Evolutionary conservation across 805 yeast species (phyloP), one percentile per base, ranked within the genome.

Genomic region (Spathaspora sp.): DNA sequence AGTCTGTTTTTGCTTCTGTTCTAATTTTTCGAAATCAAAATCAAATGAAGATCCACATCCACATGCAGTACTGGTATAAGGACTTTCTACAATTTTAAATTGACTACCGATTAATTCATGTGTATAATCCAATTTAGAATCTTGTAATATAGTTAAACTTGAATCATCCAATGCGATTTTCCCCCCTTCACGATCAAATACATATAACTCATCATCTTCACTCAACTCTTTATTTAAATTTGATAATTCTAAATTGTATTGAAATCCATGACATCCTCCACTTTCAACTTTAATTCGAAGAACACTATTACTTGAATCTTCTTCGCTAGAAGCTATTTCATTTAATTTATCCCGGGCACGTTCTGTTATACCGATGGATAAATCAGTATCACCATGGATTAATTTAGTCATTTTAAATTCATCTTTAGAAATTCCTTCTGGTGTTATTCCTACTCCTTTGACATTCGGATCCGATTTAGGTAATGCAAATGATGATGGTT

Each of bases 221-320:
- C 60, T 68, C 14, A 72, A 59, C 48, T 73, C 79, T 32, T 67
- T 60, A 4, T 53, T 51, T 43, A 72, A 57, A 52, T 79, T 77
- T 3, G 83, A 77, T 44, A 94, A 75, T 49, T 82, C 79, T 61
- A 94, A 72, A 56, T 86, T 79, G 64, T 94, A 94, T 68, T 94
- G 98, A 69, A 89, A 94, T 17, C 99, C 99, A 67, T 94, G 99
- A 66, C 99, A 94, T 1, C 99, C 99, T 9, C 99, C 99, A 62
- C 96, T 87, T 60, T 91, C 97, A 9, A 94, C 97, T 11, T 77
- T 72, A 3, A 93, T 81, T 48, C 87, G 74, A 17, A 93, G 71
- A 0, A 90, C 89, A n/a, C 83, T 61, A 19, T 49, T 11, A 32
- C 82, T 70, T 0, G 82, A 81, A 49, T 85, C 79, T 8, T 70